Evolutionary conservation across 306 rosid species (phyloP), one percentile per base, ranked within the genome.

Genomic region (Cucurbita maxima): DNA sequence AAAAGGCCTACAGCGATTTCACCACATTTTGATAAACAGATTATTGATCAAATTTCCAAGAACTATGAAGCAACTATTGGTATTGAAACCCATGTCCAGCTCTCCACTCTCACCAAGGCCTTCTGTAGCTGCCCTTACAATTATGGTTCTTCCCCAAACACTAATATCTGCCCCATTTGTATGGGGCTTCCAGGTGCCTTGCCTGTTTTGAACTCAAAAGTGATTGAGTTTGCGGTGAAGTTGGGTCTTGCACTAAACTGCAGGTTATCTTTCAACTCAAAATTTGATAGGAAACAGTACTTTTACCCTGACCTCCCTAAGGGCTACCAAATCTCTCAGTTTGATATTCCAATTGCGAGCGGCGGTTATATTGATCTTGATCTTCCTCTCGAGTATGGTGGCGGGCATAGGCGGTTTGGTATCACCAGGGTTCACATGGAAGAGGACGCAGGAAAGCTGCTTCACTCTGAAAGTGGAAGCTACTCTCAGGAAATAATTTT

Each of bases 361-460:
- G 83, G 84, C 5, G 98, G 98, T 37, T 86, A 74, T 77, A 67
- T 94, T 79, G 92, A 94, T 79, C 76, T 94, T 55, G 98, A 90
- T 76, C 83, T 94, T 84, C 98, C 96, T 0, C 55, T 89, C 71
- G 97, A 87, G 79, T 89, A 76, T 85, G 98, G 98, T 54, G 97
- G 98, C 3, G 96, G 97, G 70, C 97, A 87, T 77, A 87, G 83
- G 84, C 86, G 81, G 76, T 90, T 94, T 80, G 98, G 98, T 72
- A 80, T 94, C 80, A 90, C 98, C 43, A 90, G 98, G 83, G 98
- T 94, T 79, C 98, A 94, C 82, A 90, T 94, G 96, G 97, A 94
- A 86, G 98, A 94, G 87, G 97, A 94, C 87, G 98, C 97, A 0
- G 98, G 97, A 73, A 94, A 94, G 85, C 82, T 94, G 60, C 79